phyloP scores from a whole-genome alignment of 1,139 yeast species.

The Magnusiomyces ingens region DNA sequence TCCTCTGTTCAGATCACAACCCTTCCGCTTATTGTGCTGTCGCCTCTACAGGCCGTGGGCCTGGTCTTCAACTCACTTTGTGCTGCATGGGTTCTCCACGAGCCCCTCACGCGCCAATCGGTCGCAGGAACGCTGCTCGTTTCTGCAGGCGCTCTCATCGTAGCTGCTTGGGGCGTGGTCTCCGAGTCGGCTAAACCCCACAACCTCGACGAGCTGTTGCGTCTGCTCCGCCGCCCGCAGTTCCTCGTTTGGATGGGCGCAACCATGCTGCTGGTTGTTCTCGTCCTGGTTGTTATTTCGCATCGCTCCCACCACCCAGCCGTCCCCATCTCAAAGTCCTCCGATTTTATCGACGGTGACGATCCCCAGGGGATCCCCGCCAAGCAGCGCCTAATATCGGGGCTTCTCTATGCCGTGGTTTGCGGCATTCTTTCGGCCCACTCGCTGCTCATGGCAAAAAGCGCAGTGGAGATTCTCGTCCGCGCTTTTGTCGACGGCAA shows the following conservation, averaged over 20 bases:
- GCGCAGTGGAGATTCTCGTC: constrained; percentile 61
- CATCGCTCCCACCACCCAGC: not conserved
- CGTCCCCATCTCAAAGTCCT: constrained; percentile 1
- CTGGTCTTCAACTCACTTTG: constrained; percentile 78
- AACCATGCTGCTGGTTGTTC: constrained; percentile 27
- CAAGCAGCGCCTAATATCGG: constrained; percentile 31
- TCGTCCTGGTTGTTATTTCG: constrained; percentile 26
- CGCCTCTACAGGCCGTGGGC: constrained; percentile 87
- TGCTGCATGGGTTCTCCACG: constrained; percentile 61
- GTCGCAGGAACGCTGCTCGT: constrained; percentile 62
- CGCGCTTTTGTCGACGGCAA: constrained; percentile 29
- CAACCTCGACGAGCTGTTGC: constrained; percentile 41
- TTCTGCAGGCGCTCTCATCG: constrained; percentile 68
- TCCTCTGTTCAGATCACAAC: constrained; percentile 80
- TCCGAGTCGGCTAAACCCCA: constrained; percentile 44
- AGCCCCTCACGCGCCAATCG: constrained; percentile 54
- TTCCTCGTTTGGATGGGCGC: constrained; percentile 45
- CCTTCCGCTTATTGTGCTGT: constrained; percentile 68
- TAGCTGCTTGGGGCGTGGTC: constrained; percentile 65
- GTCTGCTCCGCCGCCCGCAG: constrained; percentile 35
- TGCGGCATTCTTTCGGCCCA: constrained; percentile 84
- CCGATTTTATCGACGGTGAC: not conserved
- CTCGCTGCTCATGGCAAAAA: constrained; percentile 76
- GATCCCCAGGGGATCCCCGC: not conserved
- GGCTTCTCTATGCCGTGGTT: constrained; percentile 57